phyloP scores from a whole-genome alignment of 2,329 filamentous ascomycete genomes.

The Trichoderma polysporum region DNA sequence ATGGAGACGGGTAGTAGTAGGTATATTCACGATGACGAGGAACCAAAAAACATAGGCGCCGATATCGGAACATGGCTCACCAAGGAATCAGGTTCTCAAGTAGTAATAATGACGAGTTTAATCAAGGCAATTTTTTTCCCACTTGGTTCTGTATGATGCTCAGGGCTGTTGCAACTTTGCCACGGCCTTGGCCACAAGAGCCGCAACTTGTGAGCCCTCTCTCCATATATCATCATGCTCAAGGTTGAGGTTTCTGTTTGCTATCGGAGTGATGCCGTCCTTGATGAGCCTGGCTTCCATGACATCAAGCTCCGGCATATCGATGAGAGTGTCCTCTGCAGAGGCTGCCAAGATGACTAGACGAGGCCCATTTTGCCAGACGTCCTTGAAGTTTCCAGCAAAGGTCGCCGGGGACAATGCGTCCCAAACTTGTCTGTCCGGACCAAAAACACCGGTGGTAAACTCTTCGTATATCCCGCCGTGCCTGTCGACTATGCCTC shows the following conservation, averaged over 20 bases:
- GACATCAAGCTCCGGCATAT: conserved; percentile 56
- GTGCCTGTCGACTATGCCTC: conserved; percentile 49
- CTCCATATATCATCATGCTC: conserved; percentile 65
- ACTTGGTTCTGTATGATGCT: neutral
- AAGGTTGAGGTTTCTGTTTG: conserved; percentile 49
- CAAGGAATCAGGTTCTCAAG: neutral
- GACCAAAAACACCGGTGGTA: conserved; percentile 60
- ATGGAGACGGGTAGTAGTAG: neutral
- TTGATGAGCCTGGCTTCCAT: conserved; percentile 51
- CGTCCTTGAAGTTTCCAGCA: conserved; percentile 41
- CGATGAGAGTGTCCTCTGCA: conserved; percentile 50
- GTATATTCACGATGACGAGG: neutral
- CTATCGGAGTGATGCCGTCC: conserved; percentile 36
- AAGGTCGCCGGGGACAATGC: conserved; percentile 54
- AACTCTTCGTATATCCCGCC: conserved; percentile 55
- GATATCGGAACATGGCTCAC: conserved; percentile 10
- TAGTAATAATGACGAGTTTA: neutral
- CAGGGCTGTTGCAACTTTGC: conserved; percentile 3
- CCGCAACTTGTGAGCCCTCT: conserved; percentile 56
- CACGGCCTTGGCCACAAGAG: conserved; percentile 38
- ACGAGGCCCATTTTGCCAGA: conserved; percentile 35
- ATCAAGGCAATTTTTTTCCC: neutral
- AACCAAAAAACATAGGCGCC: neutral
- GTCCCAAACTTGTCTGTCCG: conserved; percentile 50
- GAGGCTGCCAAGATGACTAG: conserved; percentile 47